Evolutionary conservation across 495 filamentous ascomycete genomes (phyloP), one percentile per base, ranked within the genome.

Genomic region (Oidiodendron maius): DNA sequence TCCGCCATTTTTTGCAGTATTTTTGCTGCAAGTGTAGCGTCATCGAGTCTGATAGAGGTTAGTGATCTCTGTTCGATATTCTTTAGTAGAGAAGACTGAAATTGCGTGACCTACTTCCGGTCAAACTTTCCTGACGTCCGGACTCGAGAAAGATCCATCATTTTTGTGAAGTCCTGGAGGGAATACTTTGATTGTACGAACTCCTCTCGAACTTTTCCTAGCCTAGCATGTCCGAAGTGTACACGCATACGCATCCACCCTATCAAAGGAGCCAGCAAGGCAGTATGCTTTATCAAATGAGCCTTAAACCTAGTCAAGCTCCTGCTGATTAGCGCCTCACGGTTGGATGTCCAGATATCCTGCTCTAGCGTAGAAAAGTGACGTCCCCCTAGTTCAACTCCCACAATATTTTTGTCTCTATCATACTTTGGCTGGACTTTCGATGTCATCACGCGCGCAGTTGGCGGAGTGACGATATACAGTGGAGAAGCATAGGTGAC

Each of bases 201-300:
- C 1, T 26, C 24, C 1, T 28, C 3, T 25, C 2, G 38, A 38
- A 73, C 83, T 12, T 62, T 52, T 8, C 63, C 61, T 12, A 86
- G 61, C 6, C 71, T 52, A 22, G 80, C 67, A 0, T 67, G 63
- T 0, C 83, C 84, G 36, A 86, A 73, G 25, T 72, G 66, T 3
- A 83, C 67, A 17, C 76, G 69, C 72, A 87, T 70, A 1, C 67
- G 64, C 26, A 81, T 56, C 25, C 69, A 59, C 13, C 65, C 23
- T 6, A 57, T 53, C 21, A 63, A 30, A 40, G 48, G 40, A 15
- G 58, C 50, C 11, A 65, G 54, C 23, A 48, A 55, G 28, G 51
- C 40, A 1, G 68, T 42, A 24, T 40, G 48, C 20, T 50, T 57
- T 16, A 39, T 53, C 15, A 67, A 37, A 26, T 45, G 47, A 1